Conservation (phyloP, 257 asterid species). For the Solanum piurae region DNA sequence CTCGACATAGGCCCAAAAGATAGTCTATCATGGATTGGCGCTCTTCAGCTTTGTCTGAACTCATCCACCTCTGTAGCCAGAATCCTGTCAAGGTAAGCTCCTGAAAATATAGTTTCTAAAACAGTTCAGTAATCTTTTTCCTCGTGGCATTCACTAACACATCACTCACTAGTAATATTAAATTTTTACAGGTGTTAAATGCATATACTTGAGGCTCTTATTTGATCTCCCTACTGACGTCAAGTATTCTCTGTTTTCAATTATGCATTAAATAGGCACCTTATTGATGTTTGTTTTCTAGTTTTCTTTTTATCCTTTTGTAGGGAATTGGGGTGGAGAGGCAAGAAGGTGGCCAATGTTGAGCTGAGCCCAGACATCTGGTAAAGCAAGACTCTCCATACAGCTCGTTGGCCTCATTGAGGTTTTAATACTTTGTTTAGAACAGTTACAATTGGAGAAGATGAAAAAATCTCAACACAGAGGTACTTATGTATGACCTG, state of each 20-base stretch:
- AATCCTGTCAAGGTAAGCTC: conserved; percentile 86
- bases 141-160: not conserved
- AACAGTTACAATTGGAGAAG: not conserved
- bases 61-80: conserved; percentile 88
- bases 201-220: not conserved
- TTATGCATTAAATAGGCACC: not conserved
- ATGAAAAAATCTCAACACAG: not conserved
- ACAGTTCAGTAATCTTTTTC: not conserved
- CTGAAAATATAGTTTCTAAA: conserved; percentile 26
- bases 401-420: not conserved
- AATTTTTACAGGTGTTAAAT: not conserved
- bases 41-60: conserved; percentile 54
- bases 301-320: not conserved
- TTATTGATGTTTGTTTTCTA: not conserved
- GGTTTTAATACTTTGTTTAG: not conserved
- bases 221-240: not conserved
- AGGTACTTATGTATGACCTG: not conserved
- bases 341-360: not conserved
- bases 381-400: not conserved
- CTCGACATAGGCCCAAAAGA: conserved; percentile 53
- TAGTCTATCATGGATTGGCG: conserved; percentile 64
- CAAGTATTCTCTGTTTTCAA: too few species aligned
- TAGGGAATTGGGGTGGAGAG: not conserved
- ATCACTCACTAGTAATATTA: not conserved
- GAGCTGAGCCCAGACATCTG: not conserved